Percentiles rank a stretch among this genome's conserved stretches.
These are phyloP conservation scores for Yarrowia sp. DNA, from an alignment of 805 yeast genomes.

Conservation along the genomic window DNA sequence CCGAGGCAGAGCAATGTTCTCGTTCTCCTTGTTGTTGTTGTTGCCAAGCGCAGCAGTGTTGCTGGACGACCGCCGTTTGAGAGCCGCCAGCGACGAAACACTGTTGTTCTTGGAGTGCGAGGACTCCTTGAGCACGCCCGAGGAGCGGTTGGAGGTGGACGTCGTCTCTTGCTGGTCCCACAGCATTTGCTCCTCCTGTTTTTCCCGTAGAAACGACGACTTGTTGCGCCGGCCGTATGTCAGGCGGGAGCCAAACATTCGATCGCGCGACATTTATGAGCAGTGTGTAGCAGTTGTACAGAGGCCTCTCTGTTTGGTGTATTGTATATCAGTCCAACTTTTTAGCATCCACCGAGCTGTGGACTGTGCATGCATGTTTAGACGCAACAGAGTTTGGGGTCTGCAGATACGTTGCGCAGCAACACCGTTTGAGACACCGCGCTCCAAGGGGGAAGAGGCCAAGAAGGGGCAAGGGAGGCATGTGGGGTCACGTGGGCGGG, in stretches of 20 bases:
- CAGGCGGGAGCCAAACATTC: conserved; percentile 25
- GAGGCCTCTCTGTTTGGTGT: not conserved
- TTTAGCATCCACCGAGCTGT: not conserved
- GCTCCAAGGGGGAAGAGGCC: not conserved
- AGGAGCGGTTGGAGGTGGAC: not conserved
- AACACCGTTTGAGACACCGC: conserved; percentile 19
- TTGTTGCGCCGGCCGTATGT: conserved; percentile 36
- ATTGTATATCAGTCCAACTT: not conserved
- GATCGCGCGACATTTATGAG: conserved; percentile 27
- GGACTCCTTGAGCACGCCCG: conserved; percentile 31
- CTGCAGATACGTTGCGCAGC: conserved; percentile 29
- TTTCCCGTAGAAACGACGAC: conserved; percentile 27
- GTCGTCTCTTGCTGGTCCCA: conserved; percentile 33
- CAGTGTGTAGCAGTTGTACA: not conserved
- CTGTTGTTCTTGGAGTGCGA: conserved; percentile 33
- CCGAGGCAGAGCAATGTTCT: conserved; percentile 8
- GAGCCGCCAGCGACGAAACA: conserved; percentile 16
- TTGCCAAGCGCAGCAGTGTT: not conserved
- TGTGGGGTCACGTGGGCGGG: not conserved
- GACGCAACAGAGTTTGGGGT: not conserved
- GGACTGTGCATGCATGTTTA: conserved; percentile 24
- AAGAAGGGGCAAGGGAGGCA: not conserved
- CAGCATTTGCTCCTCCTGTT: conserved; percentile 33
- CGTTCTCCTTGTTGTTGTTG: conserved; percentile 18
- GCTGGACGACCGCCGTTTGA: conserved; percentile 15